Conservation (phyloP, 2,329 filamentous ascomycete species). For the Apiospora kogelbergensis region DNA sequence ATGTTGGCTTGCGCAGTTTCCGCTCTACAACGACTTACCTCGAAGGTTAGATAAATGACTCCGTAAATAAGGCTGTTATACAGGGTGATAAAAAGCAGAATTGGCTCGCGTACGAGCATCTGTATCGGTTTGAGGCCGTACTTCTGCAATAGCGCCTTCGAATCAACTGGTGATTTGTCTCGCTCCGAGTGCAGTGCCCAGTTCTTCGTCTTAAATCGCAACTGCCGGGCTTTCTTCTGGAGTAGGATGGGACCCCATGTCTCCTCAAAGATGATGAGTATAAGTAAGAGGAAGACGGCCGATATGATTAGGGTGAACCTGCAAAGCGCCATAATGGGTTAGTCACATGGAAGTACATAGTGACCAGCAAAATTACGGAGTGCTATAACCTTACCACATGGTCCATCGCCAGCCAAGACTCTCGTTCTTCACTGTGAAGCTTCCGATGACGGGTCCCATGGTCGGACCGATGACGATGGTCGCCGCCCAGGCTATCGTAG, state of each 20-base stretch:
- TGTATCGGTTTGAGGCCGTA: conserved; percentile 22
- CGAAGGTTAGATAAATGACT: conserved; percentile 46
- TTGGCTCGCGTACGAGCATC: conserved; percentile 22
- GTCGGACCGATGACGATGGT: conserved; percentile 21
- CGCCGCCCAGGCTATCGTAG: conserved; percentile 16
- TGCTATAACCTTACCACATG: conserved; percentile 46
- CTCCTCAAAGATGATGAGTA: conserved; percentile 47
- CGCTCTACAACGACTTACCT: conserved; percentile 25
- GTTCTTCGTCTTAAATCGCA: conserved; percentile 46
- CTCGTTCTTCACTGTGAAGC: neutral
- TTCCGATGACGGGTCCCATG: conserved; percentile 12
- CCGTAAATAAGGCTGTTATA: conserved; percentile 37
- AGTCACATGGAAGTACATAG: conserved; percentile 26
- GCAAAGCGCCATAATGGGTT: neutral
- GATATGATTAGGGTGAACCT: neutral
- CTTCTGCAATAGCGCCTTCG: conserved; percentile 14
- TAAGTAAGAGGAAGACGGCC: conserved; percentile 27
- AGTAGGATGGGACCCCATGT: conserved; percentile 50
- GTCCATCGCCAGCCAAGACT: conserved; percentile 54
- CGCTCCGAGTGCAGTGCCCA: conserved; percentile 28
- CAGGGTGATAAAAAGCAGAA: conserved; percentile 20
- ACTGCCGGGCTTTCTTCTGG: conserved; percentile 42
- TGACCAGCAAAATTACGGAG: neutral
- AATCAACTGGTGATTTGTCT: conserved; percentile 25
- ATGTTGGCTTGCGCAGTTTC: neutral